phyloP scores from a whole-genome alignment of 2,329 filamentous ascomycete genomes.

The Neofusicoccum parvum region DNA sequence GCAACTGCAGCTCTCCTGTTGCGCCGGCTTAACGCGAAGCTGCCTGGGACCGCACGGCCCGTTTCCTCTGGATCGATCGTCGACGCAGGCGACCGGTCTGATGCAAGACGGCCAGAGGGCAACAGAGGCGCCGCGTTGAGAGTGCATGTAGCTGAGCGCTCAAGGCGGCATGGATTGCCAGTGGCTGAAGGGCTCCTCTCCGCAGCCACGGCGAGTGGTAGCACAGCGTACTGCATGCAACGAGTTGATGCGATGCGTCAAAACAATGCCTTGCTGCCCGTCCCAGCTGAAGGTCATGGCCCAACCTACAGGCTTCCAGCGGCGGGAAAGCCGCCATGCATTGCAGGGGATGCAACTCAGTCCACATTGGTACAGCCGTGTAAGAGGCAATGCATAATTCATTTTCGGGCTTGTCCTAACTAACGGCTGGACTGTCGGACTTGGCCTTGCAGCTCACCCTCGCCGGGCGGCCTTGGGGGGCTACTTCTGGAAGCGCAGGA shows the following conservation, averaged over 20 bases:
- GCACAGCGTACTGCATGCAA: constrained; percentile 9
- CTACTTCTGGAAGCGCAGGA: constrained; percentile 22
- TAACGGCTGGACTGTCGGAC: background rate
- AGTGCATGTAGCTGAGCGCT: background rate
- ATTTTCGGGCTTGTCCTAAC: constrained; percentile 10
- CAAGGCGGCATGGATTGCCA: background rate
- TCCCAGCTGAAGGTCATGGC: background rate
- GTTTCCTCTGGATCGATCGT: background rate
- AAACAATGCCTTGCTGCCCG: constrained; percentile 2
- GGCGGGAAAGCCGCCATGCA: constrained; percentile 13
- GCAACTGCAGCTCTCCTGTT: background rate
- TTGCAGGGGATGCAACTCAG: background rate
- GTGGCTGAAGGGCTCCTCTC: background rate
- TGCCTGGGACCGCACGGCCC: background rate
- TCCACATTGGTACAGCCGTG: background rate
- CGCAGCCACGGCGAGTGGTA: background rate
- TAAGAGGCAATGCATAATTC: background rate
- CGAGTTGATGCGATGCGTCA: background rate
- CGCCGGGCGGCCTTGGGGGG: background rate
- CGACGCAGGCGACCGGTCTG: background rate
- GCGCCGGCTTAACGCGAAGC: background rate
- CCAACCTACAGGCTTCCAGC: background rate
- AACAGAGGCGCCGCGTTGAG: background rate
- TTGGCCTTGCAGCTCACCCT: background rate
- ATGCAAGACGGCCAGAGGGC: background rate